A percentile compares a stretch with the other conserved stretches of the same genome.
Evolutionary conservation across 1,284 basidiomycete genomes (phyloP).

Genomic region (Rhodotorula sp.): DNA sequence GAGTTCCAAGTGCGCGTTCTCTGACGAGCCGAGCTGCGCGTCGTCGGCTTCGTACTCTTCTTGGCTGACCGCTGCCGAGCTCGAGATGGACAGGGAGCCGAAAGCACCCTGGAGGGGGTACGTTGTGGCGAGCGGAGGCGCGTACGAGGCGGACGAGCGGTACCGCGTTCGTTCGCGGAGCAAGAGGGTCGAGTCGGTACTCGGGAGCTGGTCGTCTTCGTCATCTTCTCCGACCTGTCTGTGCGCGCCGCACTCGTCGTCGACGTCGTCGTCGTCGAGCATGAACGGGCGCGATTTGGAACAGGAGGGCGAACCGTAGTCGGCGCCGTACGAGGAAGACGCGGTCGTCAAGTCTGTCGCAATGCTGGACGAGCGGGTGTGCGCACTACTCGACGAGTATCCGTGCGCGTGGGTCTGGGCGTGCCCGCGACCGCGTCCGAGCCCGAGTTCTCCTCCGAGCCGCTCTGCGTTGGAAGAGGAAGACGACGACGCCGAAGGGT

Average conservation of each 20-base stretch:
- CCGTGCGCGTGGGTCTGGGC: background rate
- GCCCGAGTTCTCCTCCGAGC: background rate
- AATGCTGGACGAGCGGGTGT: slow-evolving; percentile 9
- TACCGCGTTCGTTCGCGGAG: slow-evolving; percentile 28
- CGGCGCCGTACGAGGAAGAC: background rate
- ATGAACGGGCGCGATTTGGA: background rate
- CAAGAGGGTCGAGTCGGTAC: slow-evolving; percentile 4
- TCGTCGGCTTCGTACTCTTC: background rate
- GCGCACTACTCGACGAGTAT: background rate
- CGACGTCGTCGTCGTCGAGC: background rate
- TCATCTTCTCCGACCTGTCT: too few species aligned
- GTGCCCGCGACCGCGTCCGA: background rate
- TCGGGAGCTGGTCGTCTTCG: background rate
- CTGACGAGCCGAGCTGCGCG: slow-evolving; percentile 1
- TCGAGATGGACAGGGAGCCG: background rate
- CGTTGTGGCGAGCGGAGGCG: background rate
- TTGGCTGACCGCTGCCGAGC: too few species aligned
- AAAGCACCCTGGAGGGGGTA: slow-evolving; percentile 2
- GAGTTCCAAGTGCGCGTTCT: slow-evolving; percentile 15
- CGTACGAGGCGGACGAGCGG: slow-evolving; percentile 23
- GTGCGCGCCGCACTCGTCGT: too few species aligned
- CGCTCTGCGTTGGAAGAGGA: background rate
- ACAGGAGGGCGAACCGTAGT: background rate
- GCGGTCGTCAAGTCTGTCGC: slow-evolving; percentile 3
- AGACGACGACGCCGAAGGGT: slow-evolving; percentile 6